Conservation (phyloP, 371 early-diverging fungal genomes). For the Saksenaea vasiformis region DNA sequence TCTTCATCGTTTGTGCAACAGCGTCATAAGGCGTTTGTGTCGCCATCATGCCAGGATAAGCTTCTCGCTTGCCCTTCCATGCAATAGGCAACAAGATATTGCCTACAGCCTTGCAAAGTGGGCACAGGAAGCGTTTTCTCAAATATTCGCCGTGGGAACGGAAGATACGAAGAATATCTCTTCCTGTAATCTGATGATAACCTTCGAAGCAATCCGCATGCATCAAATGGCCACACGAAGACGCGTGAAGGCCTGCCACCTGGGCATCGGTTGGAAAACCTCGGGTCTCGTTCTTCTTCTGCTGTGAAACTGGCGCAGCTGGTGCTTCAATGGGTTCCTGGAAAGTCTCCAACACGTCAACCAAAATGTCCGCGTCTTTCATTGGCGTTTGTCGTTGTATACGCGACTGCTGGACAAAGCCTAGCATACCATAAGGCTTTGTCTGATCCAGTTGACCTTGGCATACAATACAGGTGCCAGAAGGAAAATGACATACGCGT, state of each 20-base stretch:
- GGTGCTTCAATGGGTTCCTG: conserved; percentile 27
- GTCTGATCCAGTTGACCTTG: conserved; percentile 81
- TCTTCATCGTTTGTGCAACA: conserved; percentile 15
- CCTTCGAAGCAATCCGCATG: conserved; percentile 88
- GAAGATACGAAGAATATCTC: conserved; percentile 12
- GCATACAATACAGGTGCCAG: conserved; percentile 93
- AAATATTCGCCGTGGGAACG: conserved; percentile 7
- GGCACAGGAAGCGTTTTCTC: conserved; percentile 84
- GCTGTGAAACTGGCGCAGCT: conserved; percentile 8
- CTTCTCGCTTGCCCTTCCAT: conserved; percentile 66
- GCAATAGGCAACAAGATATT: conserved; percentile 79
- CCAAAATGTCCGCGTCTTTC: conserved; percentile 55
- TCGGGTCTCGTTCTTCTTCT: conserved; percentile 17
- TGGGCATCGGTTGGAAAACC: conserved; percentile 63
- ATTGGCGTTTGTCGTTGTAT: conserved; percentile 67
- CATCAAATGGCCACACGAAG: conserved; percentile 96
- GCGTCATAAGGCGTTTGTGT: conserved; percentile 26
- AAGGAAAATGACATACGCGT: conserved; percentile 69
- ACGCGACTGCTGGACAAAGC: conserved; percentile 78
- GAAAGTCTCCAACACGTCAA: conserved; percentile 54
- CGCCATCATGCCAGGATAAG: conserved; percentile 55
- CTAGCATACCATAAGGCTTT: conserved; percentile 83
- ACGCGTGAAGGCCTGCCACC: conserved; percentile 63
- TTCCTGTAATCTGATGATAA: conserved; percentile 74
- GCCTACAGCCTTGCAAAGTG: conserved; percentile 93